phyloP scores from a whole-genome alignment of 1,284 basidiomycete genomes.

The Heimioporus punctisporus region DNA sequence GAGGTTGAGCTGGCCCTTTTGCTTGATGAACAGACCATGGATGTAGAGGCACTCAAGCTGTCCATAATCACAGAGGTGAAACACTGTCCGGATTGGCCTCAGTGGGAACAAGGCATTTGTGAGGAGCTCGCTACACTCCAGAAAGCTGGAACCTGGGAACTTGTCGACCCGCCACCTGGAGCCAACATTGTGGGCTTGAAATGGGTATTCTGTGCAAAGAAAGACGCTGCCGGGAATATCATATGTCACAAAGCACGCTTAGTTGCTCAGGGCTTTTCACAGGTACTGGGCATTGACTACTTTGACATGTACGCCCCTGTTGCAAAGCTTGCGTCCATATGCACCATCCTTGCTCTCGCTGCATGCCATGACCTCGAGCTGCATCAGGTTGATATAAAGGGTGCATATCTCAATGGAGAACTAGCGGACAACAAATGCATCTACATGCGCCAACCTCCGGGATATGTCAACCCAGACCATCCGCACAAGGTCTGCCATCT shows the following conservation, averaged over 20 bases:
- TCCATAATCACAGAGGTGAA: not conserved
- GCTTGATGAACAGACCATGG: not conserved
- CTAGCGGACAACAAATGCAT: not conserved
- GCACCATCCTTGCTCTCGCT: slow-evolving; percentile 21
- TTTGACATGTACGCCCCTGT: slow-evolving; percentile 38
- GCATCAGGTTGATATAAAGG: not conserved
- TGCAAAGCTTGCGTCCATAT: slow-evolving; percentile 28
- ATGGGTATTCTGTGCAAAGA: slow-evolving; percentile 39
- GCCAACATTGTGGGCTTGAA: slow-evolving; percentile 17
- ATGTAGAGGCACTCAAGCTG: not conserved
- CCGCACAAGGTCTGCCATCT: not conserved
- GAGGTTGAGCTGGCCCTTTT: not conserved
- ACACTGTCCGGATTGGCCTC: not conserved
- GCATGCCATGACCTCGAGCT: not conserved
- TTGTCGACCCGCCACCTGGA: slow-evolving; percentile 1
- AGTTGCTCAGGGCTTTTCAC: slow-evolving; percentile 42
- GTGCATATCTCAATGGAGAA: not conserved
- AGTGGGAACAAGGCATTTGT: slow-evolving; percentile 7
- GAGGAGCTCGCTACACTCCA: not conserved
- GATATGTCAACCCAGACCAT: not conserved
- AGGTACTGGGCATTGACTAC: slow-evolving; percentile 42
- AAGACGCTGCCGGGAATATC: slow-evolving; percentile 30
- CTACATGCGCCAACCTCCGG: not conserved
- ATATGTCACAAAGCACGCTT: slow-evolving; percentile 39
- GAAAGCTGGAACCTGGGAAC: slow-evolving; percentile 12